A percentile compares a stretch with the other conserved stretches of the same genome.
Conservation (phyloP, 225 moss, liverwort and hornwort genomes). For the Marchantia paleacea region DNA sequence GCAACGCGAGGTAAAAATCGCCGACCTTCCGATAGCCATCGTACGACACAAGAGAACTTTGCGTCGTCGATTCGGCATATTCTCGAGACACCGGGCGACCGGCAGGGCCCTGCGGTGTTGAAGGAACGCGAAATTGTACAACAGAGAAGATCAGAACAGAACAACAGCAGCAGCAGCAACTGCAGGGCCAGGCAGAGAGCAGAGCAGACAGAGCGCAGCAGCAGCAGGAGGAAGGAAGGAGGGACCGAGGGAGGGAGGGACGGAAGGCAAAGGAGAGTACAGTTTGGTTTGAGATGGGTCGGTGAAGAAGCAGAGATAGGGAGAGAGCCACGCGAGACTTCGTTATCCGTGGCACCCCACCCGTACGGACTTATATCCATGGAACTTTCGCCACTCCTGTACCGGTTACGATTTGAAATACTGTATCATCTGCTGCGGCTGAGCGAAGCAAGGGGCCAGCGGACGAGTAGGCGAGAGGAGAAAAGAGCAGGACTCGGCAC, state of each 20-base stretch:
- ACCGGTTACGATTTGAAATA: not conserved
- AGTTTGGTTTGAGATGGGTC: not conserved
- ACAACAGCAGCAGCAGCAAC: too few species aligned
- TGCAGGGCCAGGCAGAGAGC: too few species aligned
- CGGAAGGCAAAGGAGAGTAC: not conserved
- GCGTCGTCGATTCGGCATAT: too few species aligned
- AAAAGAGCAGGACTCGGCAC: not conserved
- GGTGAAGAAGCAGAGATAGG: not conserved
- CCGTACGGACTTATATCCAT: not conserved
- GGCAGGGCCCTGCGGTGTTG: too few species aligned
- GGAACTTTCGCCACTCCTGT: not conserved
- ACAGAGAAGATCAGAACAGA: too few species aligned
- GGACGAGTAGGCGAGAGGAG: not conserved
- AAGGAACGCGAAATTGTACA: too few species aligned
- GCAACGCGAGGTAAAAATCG: too few species aligned
- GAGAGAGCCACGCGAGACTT: slow-evolving; percentile 6
- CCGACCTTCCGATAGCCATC: too few species aligned
- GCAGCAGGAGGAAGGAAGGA: not conserved
- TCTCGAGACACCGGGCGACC: too few species aligned
- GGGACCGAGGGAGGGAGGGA: not conserved
- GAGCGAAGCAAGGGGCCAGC: not conserved
- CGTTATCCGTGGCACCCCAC: not conserved
- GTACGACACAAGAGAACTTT: too few species aligned
- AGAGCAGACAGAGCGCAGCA: not conserved
- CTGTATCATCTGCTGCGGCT: not conserved